Conservation (phyloP, 2,329 filamentous ascomycete genomes). For the Raffaelea deltoideospora region DNA sequence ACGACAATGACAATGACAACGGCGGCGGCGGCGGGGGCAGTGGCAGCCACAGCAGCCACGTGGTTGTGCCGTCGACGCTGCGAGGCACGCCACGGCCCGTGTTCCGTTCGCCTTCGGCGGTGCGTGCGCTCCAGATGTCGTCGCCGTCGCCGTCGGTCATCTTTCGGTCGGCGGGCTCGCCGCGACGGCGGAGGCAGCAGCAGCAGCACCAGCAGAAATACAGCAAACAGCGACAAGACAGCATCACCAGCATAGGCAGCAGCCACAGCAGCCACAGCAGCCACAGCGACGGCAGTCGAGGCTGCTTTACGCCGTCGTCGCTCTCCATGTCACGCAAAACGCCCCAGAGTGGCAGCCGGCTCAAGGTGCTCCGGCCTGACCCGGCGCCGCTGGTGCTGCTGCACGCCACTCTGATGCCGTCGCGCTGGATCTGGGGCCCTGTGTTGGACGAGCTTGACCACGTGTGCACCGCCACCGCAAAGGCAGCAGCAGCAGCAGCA, state of each 20-base stretch:
- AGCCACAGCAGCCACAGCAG: neutral
- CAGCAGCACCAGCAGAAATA: neutral
- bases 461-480: no score
- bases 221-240: no score
- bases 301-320: slow-evolving; percentile 31
- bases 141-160: slow-evolving; percentile 44
- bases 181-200: slow-evolving; percentile 21
- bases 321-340: slow-evolving; percentile 38
- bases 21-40: no score
- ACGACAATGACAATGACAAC: slow-evolving; percentile 19
- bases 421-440: slow-evolving; percentile 49
- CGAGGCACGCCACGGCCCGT: slow-evolving; percentile 45
- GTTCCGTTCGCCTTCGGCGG: slow-evolving; percentile 55
- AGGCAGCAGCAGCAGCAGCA: no score
- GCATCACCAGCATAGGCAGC: no score
- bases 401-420: slow-evolving; percentile 61
- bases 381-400: slow-evolving; percentile 59
- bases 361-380: slow-evolving; percentile 30
- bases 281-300: slow-evolving; percentile 9
- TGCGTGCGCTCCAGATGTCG: slow-evolving; percentile 57
- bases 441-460: slow-evolving; percentile 28
- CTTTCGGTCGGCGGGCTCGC: slow-evolving; percentile 34
- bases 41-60: slow-evolving; percentile 14
- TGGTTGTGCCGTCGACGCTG: slow-evolving; percentile 26
- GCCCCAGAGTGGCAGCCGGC: no score